Evolutionary conservation across 2,329 filamentous ascomycete species (phyloP), one percentile per base, ranked within the genome.

Genomic region (Fonsecaea pedrosoi): DNA sequence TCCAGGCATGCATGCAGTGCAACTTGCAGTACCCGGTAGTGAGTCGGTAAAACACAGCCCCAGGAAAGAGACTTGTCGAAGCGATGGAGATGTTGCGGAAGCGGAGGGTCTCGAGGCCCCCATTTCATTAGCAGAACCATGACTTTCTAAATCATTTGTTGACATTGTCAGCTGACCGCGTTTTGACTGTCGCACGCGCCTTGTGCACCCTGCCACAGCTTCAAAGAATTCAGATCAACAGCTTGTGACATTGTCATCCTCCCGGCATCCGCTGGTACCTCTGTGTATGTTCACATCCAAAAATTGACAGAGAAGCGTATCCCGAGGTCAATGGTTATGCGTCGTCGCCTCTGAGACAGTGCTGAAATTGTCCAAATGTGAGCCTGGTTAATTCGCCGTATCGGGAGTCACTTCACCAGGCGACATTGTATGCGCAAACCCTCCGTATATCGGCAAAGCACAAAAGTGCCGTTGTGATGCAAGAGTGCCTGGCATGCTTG

Each of bases 1-100:
- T 61, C 58, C 64, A 67, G 68, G 62, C 62, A 69, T 42, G 45
- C 58, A 13, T 69, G 65, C 64, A 60, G 54, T 25, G 40, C 35
- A 40, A 54, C 48, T 57, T 55, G 40, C 58, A 60, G 50, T n/a
- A n/a, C n/a, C n/a, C n/a, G n/a, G n/a, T 54, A 42, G 54, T 54
- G 57, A 59, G 30, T 42, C 35, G 40, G 15, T 13, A 21, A 37
- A 13, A n/a, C 37, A 32, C 13, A 32, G 25, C 35, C 45, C 45
- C 45, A 4, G n/a, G 40, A 9, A 45, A 13, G 38, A 21, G 45
- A 50, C 18, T 25, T 10, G 37, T 40, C 9, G 53, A 48, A 45
- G 60, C 12, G 40, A 18, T 54, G 53, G 53, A 45, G 37, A 53
- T 21, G 32, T 45, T 3, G 37, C 32, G 60, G 34, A 48, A 45